Evolutionary conservation across 2,329 filamentous ascomycete genomes (phyloP), one percentile per base, ranked within the genome.

Genomic region (Aspergillus aculeatinus): DNA sequence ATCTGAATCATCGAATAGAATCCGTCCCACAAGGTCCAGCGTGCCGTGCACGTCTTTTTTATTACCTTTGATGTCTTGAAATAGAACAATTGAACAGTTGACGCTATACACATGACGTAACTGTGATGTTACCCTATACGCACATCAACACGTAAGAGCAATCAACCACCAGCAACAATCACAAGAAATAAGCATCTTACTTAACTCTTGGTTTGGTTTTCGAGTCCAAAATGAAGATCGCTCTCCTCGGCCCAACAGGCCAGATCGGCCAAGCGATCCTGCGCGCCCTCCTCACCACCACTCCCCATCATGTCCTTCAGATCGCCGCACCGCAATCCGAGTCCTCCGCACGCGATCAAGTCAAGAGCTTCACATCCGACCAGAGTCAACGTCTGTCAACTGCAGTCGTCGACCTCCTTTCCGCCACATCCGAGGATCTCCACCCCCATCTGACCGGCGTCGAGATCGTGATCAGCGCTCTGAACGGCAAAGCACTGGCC

Each of bases 361-460:
- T 11, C 11, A 11, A 42, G 14, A 1, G 21, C 5, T 42, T 52
- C 21, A 21, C 51, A 27, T 16, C 19, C 21, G 51, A 52, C 2
- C 51, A 52, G 23, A 31, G 39, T 16, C 9, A 23, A 7, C 31
- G 31, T 11, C 33, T 52, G 5, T 11, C 12, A 19, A 52, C 51
- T 25, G 7, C 44, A 33, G 2, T 25, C 14, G 5, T 67, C 10
- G 65, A 72, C 23, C 29, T 63, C 1, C 31, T 55, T 1, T 48
- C 57, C 9, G 27, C 62, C 5, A 63, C 55, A 5, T 29, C 53
- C 4, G 57, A 61, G 3, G 55, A 63, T 2, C 50, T 71, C 5
- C 60, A 59, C 1, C 21, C 61, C 2, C 48, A 55, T 3, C 55
- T 71, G 6, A 33, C 56, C 44, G 67, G 65, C 1, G 39, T 35